A percentile compares a stretch with the other conserved stretches of the same genome.
phyloP scores from a whole-genome alignment of 2,329 filamentous ascomycete species.

The Ophiosphaerella korrae region DNA sequence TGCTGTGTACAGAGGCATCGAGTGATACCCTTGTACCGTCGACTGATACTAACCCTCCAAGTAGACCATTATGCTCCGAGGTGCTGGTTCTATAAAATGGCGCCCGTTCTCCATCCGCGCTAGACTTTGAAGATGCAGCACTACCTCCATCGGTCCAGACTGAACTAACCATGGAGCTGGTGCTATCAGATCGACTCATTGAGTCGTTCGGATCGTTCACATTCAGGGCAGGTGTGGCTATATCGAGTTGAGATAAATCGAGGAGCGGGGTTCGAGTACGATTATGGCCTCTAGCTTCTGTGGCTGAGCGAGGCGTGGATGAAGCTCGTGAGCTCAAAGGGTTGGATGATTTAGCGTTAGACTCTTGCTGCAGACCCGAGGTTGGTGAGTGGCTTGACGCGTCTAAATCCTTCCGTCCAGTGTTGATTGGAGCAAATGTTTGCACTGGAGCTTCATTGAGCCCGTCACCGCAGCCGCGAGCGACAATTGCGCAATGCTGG shows the following conservation, averaged over 20 bases:
- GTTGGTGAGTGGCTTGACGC: constrained; percentile 14
- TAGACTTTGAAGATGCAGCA: constrained; percentile 37
- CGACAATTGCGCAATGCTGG: constrained; percentile 43
- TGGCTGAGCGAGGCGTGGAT: not conserved
- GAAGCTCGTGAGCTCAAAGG: not conserved
- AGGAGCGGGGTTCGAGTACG: constrained; percentile 30
- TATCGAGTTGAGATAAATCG: constrained; percentile 25
- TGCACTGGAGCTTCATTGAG: constrained; percentile 27
- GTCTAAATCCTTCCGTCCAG: not conserved
- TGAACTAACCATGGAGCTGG: constrained; percentile 29
- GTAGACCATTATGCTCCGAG: constrained; percentile 31
- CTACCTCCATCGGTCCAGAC: constrained; percentile 39
- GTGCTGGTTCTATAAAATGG: constrained; percentile 16
- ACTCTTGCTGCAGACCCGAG: constrained; percentile 17
- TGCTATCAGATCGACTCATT: constrained; percentile 36
- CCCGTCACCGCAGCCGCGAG: constrained; percentile 48
- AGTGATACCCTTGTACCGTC: constrained; percentile 11
- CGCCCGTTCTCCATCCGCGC: constrained; percentile 18
- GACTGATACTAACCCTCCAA: constrained; percentile 36
- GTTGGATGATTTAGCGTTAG: constrained; percentile 13
- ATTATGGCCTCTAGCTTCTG: not conserved
- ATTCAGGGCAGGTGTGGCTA: constrained; percentile 1
- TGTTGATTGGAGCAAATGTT: not conserved
- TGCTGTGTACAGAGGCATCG: constrained; percentile 6
- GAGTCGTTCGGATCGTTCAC: constrained; percentile 1